Percentiles rank a stretch among this genome's conserved stretches.
phyloP scores from a whole-genome alignment of 768 basidiomycete genomes.

The Termitomyces sp. region DNA sequence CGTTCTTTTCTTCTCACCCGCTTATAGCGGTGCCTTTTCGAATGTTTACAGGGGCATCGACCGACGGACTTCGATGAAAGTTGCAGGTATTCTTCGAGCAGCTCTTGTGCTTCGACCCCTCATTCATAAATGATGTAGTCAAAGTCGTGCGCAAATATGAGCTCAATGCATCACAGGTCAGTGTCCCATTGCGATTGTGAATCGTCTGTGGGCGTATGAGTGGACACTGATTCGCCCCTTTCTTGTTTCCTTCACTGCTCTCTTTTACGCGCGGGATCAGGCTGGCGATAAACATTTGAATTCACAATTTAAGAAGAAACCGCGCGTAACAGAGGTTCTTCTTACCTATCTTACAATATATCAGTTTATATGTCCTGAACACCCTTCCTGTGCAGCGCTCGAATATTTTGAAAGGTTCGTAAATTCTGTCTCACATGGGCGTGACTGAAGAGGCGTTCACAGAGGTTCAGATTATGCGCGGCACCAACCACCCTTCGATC shows the following conservation, averaged over 20 bases:
- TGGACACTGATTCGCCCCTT: slow-evolving; percentile 18
- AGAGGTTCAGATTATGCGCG: slow-evolving; percentile 99
- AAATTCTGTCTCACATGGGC: background rate
- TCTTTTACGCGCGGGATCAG: slow-evolving; percentile 44
- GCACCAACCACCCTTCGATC: slow-evolving; percentile 86
- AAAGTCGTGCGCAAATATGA: slow-evolving; percentile 95
- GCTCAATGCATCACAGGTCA: slow-evolving; percentile 86
- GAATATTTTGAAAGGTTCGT: slow-evolving; percentile 90
- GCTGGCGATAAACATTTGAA: slow-evolving; percentile 92
- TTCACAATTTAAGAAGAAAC: slow-evolving; percentile 92
- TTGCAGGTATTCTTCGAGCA: slow-evolving; percentile 60
- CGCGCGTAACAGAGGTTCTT: slow-evolving; percentile 94
- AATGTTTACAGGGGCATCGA: slow-evolving; percentile 95
- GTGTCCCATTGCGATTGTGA: slow-evolving; percentile 18
- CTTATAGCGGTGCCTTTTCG: slow-evolving; percentile 87
- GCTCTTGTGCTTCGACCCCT: slow-evolving; percentile 10
- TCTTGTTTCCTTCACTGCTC: slow-evolving; percentile 18
- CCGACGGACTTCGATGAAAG: slow-evolving; percentile 64
- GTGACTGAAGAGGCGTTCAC: slow-evolving; percentile 9
- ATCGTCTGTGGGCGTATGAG: slow-evolving; percentile 15
- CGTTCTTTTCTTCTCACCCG: slow-evolving; percentile 13
- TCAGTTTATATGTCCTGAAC: slow-evolving; percentile 25
- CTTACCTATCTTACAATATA: slow-evolving; percentile 14
- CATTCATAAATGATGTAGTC: slow-evolving; percentile 42
- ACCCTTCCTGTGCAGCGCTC: slow-evolving; percentile 60